Conservation (phyloP, 495 filamentous ascomycete genomes). For the Haplographium delicatum region DNA sequence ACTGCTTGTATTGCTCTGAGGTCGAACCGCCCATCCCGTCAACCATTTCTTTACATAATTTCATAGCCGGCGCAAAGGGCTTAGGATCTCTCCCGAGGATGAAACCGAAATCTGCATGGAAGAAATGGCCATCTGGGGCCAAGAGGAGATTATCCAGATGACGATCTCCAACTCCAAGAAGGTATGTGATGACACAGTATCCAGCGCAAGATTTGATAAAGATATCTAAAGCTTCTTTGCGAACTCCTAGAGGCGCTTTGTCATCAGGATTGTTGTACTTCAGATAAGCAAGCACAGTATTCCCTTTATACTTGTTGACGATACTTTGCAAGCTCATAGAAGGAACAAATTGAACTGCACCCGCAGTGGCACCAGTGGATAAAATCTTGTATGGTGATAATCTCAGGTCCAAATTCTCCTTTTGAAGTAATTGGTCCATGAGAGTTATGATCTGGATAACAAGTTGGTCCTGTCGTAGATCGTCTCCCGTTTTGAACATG, state of each 20-base stretch:
- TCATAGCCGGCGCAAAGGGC: conserved; percentile 94
- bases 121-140: conserved; percentile 87
- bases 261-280: conserved; percentile 87
- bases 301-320: conserved; percentile 71
- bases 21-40: conserved; percentile 90
- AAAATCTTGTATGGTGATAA: conserved; percentile 94
- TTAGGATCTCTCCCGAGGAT: conserved; percentile 97
- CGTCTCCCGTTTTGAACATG: conserved; percentile 96
- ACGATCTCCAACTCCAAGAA: conserved; percentile 94
- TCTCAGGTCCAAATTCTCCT: conserved; percentile 96
- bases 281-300: conserved; percentile 72
- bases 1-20: conserved; percentile 74
- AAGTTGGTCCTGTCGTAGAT: conserved; percentile 94
- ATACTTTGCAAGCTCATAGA: conserved; percentile 78
- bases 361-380: conserved; percentile 82
- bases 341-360: conserved; percentile 87
- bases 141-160: conserved; percentile 96
- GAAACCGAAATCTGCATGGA: conserved; percentile 97
- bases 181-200: conserved; percentile 98
- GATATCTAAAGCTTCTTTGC: conserved; percentile 89
- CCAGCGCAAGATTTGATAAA: conserved; percentile 95
- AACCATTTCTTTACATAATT: conserved; percentile 96
- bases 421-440: conserved; percentile 93
- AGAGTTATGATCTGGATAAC: conserved; percentile 97
- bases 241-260: conserved; percentile 74